Base-by-base conservation (phyloP, 2,329 filamentous ascomycete species). In the Exophiala calicioides region DNA sequence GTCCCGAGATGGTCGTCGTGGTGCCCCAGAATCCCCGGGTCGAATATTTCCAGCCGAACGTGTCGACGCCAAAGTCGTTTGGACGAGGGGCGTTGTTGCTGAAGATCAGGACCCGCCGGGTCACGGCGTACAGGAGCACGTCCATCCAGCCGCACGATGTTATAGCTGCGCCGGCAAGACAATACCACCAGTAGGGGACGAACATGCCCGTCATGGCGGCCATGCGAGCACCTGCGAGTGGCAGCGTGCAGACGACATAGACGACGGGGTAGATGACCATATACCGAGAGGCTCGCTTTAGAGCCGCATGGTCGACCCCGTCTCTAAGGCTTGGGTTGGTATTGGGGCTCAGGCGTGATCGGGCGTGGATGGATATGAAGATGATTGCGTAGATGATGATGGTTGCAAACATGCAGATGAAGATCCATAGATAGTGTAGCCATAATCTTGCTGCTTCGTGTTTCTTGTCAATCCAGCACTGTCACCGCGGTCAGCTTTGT, bases 221-320 rank as follows among this genome's bases (percentile, higher is more conserved):
- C 69, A 70, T 71, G 33, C 69, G 68, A 26, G 68, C 69, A 15
- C 68, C 70, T 2, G 81, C 82, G 5, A 80, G 72, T 1, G 85
- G 84, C 19, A 89, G 72, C 45, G 84, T 86, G 30, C 80, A 55
- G 9, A 83, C 65, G 3, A 78, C 78, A 60, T 87, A 87, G 8
- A 67, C 69, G 9, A 75, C 60, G 1, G 70, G 70, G 44, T 72
- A 73, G 47, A 72, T 69, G 34, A 72, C 65, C 70, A 73, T 73
- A 63, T 72, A 72, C 29, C 67, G 65, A 38, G 70, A 67, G 1
- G 72, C 70, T 15, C 70, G 68, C n/a, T 64, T 65, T 5, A 71
- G 57, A 8, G 66, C 16, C 58, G 60, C 42, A 68, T 66, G 35
- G 55, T 64, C 55, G 58, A 62, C 35, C 63, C 66, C 9, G 69